Percentiles rank a stretch among this genome's conserved stretches.
phyloP scores from a whole-genome alignment of 176 grass and related monocot genomes.

The Saccharum officinarum region DNA sequence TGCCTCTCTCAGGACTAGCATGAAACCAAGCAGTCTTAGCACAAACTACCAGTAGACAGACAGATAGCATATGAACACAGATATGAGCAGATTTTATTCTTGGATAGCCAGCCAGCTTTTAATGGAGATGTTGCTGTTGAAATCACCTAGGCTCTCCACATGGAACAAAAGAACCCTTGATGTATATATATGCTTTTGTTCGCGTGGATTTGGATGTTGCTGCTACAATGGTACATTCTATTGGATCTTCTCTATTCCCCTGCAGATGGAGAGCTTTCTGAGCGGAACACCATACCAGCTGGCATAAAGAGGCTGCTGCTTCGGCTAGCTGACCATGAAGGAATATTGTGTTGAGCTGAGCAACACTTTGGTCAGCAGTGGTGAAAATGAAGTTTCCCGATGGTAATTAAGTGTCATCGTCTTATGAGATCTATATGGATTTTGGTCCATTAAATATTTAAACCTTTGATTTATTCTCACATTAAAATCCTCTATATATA shows the following conservation, averaged over 20 bases:
- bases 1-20: background rate
- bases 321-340: background rate
- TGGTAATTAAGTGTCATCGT: background rate
- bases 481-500: background rate
- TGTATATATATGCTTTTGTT: conserved; percentile 9
- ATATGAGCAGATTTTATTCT: conserved; percentile 47
- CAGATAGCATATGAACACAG: background rate
- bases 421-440: background rate
- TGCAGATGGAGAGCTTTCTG: conserved; percentile 17
- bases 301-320: background rate
- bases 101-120: background rate
- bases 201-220: background rate
- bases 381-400: conserved; percentile 13
- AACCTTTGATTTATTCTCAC: background rate
- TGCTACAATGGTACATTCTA: conserved; percentile 44
- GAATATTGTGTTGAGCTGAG: background rate
- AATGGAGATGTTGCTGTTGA: conserved; percentile 10
- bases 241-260: conserved; percentile 36
- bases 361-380: background rate
- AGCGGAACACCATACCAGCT: background rate
- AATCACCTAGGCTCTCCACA: conserved; percentile 18
- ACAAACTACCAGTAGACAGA: background rate
- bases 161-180: conserved; percentile 5
- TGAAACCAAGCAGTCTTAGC: background rate
- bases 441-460: background rate